Evolutionary conservation across 1,284 basidiomycete genomes (phyloP), one percentile per base, ranked within the genome.

Genomic region (Malassezia nana): DNA sequence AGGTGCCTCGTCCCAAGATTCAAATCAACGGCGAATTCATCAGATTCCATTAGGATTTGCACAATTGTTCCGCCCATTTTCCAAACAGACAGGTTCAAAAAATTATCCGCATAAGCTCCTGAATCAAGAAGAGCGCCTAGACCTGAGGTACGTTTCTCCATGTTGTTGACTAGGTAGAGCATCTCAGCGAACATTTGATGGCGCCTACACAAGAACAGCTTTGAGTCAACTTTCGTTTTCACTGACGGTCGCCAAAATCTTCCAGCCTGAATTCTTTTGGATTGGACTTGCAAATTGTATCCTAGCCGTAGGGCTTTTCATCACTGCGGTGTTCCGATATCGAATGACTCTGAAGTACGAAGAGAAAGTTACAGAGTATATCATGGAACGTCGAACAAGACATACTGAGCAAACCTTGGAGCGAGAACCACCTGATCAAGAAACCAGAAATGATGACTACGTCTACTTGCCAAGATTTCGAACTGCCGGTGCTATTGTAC

Each of bases 111-210:
- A 55, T 29, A 50, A 39, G 25, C 45, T 39, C 7, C 40, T 51
- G 3, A 24, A 41, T 20, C 3, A 31, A 20, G 30, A 15, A 16
- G 54, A 56, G 24, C 30, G 33, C 0, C 44, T 56, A 8, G 54
- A 56, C 22, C 31, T 56, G 12, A 35, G 54, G 53, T 55, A 40
- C 18, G 53, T 50, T 16, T n/a, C 9, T 13, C 4, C n/a, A 7
- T 8, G 13, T 24, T 18, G 25, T 26, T 48, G 22, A 41, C 42
- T 15, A 13, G 33, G 29, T 26, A 55, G 53, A 16, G 54, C 54
- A 16, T 35, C 54, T 8, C 54, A 56, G 39, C 42, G 54, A 25
- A 56, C 54, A n/a, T 56, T 56, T 38, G 48, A 56, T 38, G 54
- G 54, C 24, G 54, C 54, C 10, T 56, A 56, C n/a, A 33, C 20